These are phyloP conservation scores for Rhododendron ovatum DNA, from an alignment of 148 eudicot species.

Conservation along the genomic window DNA sequence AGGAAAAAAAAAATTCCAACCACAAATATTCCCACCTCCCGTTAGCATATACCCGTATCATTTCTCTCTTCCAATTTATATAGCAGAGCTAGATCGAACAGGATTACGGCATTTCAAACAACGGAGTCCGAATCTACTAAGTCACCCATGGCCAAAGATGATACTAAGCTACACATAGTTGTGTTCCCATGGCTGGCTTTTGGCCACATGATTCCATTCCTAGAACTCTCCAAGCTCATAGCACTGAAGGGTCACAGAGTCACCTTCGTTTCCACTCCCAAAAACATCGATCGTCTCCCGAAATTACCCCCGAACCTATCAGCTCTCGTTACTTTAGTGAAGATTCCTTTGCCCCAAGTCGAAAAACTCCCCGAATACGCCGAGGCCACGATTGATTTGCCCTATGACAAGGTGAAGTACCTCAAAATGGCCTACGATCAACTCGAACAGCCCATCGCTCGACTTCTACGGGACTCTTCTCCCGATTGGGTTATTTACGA, in stretches of 20 bases:
- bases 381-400: constrained; percentile 29
- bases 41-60: too few species aligned
- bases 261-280: constrained; percentile 29
- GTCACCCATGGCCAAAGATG: neutral
- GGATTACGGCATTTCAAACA: neutral
- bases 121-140: neutral
- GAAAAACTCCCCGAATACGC: constrained; percentile 16
- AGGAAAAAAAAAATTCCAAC: too few species aligned
- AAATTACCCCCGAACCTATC: too few species aligned
- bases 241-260: constrained; percentile 26
- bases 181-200: constrained; percentile 31
- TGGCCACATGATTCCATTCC: constrained; percentile 26
- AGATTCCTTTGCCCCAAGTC: too few species aligned
- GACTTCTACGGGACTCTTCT: neutral
- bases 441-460: neutral
- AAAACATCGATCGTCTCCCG: constrained; percentile 24
- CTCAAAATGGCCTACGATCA: constrained; percentile 20
- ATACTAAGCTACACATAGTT: constrained; percentile 14
- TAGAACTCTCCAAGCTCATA: constrained; percentile 21
- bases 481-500: neutral
- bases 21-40: too few species aligned
- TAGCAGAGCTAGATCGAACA: too few species aligned
- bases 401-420: constrained; percentile 9
- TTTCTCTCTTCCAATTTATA: too few species aligned
- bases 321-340: too few species aligned